These are phyloP conservation scores for Penicillium hordei DNA, from an alignment of 2,329 filamentous ascomycete species.

Conservation along the genomic window DNA sequence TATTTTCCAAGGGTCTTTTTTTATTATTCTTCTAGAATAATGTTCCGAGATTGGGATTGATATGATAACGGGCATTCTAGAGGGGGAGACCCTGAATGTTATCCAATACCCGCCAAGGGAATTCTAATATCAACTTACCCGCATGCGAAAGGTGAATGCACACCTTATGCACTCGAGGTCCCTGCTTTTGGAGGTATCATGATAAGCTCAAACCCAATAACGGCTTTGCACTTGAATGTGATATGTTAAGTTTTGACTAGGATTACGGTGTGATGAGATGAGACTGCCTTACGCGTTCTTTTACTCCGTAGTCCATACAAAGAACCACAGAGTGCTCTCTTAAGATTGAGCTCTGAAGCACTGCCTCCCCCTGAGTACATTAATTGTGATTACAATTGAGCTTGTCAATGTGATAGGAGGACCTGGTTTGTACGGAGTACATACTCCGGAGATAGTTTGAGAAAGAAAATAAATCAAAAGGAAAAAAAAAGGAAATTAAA, in stretches of 20 bases:
- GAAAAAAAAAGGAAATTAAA: neutral
- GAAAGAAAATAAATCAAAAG: neutral
- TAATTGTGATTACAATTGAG: neutral
- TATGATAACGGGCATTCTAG: constrained; percentile 23
- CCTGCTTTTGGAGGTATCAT: constrained; percentile 10
- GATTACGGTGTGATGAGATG: constrained; percentile 8
- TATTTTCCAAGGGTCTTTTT: neutral
- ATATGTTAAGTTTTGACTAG: constrained; percentile 23
- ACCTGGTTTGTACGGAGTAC: neutral
- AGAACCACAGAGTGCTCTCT: too few relatives aligned
- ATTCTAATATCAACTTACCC: constrained; percentile 10
- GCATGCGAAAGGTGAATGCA: constrained; percentile 14
- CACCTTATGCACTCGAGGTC: neutral
- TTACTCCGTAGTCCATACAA: neutral
- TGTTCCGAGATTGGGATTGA: constrained; percentile 15
- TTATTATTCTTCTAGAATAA: neutral
- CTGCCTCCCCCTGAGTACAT: constrained; percentile 5
- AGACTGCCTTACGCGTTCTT: constrained; percentile 9
- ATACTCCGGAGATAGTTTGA: too few relatives aligned
- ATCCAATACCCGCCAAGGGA: constrained; percentile 7
- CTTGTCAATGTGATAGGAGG: constrained; percentile 1
- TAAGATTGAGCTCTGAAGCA: neutral
- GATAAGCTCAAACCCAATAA: constrained; percentile 22
- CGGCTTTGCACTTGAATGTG: constrained; percentile 14
- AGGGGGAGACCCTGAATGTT: constrained; percentile 10